Conservation (phyloP, 2,329 filamentous ascomycete species). For the Neodidymelliopsis sp. region DNA sequence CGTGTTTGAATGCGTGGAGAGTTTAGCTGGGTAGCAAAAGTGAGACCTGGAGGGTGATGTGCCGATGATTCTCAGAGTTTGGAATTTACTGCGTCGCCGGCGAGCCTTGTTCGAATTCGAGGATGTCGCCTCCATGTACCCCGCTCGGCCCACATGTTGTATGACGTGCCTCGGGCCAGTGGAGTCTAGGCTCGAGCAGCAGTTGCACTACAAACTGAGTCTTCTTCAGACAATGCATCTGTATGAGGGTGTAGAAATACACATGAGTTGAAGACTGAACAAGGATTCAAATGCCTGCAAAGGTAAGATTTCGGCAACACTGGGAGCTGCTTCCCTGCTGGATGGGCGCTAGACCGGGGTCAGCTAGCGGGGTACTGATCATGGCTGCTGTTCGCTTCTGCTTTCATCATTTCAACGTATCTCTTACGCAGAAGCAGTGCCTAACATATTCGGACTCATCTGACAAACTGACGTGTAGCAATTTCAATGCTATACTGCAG, state of each 20-base stretch:
- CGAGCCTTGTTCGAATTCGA: not conserved
- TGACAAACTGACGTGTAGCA: too few relatives aligned
- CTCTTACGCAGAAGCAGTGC: too few relatives aligned
- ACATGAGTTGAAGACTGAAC: not conserved
- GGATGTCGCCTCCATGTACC: slow-evolving; percentile 10
- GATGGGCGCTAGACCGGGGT: not conserved
- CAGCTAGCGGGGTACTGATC: not conserved
- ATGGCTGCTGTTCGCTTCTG: too few relatives aligned
- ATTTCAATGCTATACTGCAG: too few relatives aligned
- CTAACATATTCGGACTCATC: too few relatives aligned
- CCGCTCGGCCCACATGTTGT: slow-evolving; percentile 8
- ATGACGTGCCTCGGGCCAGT: slow-evolving; percentile 14
- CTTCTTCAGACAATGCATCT: not conserved
- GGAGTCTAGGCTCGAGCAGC: slow-evolving; percentile 2
- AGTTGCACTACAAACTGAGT: not conserved
- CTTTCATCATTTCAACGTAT: too few relatives aligned
- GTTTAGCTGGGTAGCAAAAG: not conserved
- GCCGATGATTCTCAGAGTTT: too few relatives aligned
- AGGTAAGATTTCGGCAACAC: not conserved
- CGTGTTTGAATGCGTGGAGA: not conserved
- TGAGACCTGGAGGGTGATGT: not conserved
- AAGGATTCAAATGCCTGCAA: not conserved
- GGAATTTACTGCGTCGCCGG: not conserved
- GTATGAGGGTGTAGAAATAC: too few relatives aligned
- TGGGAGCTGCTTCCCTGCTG: not conserved